Evolutionary conservation across 495 filamentous ascomycete genomes (phyloP).

Genomic region (Pyrenula massariospora): DNA sequence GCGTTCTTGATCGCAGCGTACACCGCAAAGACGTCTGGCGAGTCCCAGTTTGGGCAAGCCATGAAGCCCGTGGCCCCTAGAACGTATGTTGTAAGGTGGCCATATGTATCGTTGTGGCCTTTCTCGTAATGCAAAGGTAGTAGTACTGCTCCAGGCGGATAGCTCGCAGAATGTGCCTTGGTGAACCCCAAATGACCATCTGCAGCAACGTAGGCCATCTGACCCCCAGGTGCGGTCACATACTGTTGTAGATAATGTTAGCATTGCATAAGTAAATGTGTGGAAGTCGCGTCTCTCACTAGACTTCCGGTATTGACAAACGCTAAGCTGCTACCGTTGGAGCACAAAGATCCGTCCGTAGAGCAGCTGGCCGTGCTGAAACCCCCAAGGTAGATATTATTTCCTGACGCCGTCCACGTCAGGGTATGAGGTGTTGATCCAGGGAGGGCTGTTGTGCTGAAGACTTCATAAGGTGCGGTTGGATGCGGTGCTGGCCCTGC

Average conservation of each 20-base stretch:
- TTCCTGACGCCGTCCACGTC: not conserved
- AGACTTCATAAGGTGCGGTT: not conserved
- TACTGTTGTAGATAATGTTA: not conserved
- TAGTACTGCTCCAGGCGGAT: not conserved
- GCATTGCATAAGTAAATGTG: not conserved
- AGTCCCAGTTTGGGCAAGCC: not conserved
- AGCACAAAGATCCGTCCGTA: not conserved
- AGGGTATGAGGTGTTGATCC: not conserved
- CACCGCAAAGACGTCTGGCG: not conserved
- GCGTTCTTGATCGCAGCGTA: not conserved
- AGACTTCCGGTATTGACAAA: not conserved
- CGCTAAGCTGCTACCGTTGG: not conserved
- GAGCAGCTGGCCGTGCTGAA: not conserved
- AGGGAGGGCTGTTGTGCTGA: not conserved
- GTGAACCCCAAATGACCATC: not conserved
- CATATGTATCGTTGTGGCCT: not conserved
- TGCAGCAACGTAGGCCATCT: not conserved
- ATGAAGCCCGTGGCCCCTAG: not conserved
- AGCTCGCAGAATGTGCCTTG: not conserved
- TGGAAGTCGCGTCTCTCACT: not conserved
- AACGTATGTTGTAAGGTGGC: not conserved
- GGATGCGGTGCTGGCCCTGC: not conserved
- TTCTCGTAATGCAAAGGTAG: not conserved
- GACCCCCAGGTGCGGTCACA: not conserved
- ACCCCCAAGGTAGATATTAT: not conserved